phyloP scores from a whole-genome alignment of 768 basidiomycete species.

The Boletus rufocinnamomeus region DNA sequence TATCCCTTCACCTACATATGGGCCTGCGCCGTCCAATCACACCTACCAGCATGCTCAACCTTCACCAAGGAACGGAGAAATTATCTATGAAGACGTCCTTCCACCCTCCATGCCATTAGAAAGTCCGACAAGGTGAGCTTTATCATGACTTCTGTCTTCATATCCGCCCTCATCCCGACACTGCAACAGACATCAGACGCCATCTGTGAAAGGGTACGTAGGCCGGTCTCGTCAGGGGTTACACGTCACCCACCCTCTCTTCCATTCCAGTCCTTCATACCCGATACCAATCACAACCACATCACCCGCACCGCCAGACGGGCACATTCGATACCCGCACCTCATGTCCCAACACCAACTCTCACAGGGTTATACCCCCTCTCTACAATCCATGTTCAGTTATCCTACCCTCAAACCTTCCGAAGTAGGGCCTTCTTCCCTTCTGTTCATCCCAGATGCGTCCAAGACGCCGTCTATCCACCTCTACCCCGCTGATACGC shows the following conservation, averaged over 20 bases:
- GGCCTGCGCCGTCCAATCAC: slow-evolving; percentile 33
- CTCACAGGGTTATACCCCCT: slow-evolving; percentile 76
- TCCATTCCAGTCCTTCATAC: slow-evolving; percentile 38
- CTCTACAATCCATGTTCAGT: slow-evolving; percentile 73
- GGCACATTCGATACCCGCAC: slow-evolving; percentile 58
- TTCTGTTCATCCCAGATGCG: slow-evolving; percentile 46
- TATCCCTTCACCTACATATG: slow-evolving; percentile 29
- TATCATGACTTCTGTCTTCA: slow-evolving; percentile 40
- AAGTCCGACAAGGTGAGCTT: slow-evolving; percentile 57
- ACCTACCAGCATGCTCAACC: slow-evolving; percentile 38
- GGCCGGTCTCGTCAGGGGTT: slow-evolving; percentile 2
- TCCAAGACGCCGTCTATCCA: slow-evolving; percentile 24
- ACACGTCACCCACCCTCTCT: slow-evolving; percentile 17
- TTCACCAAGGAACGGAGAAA: slow-evolving; percentile 33
- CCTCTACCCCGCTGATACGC: slow-evolving; percentile 37
- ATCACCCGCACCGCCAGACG: slow-evolving; percentile 54
- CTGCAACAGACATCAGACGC: slow-evolving; percentile 28
- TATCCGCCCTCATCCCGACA: slow-evolving; percentile 35
- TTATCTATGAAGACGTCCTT: slow-evolving; percentile 32
- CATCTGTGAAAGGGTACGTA: slow-evolving; percentile 41
- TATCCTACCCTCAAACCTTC: slow-evolving; percentile 36
- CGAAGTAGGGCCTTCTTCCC: slow-evolving; percentile 41
- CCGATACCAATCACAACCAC: slow-evolving; percentile 70
- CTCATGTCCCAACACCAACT: slow-evolving; percentile 82
- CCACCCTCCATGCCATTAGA: slow-evolving; percentile 61